A percentile compares a stretch with the other conserved stretches of the same genome.
phyloP scores from a whole-genome alignment of 2,329 filamentous ascomycete species.

The Fusarium brachygibbosum region DNA sequence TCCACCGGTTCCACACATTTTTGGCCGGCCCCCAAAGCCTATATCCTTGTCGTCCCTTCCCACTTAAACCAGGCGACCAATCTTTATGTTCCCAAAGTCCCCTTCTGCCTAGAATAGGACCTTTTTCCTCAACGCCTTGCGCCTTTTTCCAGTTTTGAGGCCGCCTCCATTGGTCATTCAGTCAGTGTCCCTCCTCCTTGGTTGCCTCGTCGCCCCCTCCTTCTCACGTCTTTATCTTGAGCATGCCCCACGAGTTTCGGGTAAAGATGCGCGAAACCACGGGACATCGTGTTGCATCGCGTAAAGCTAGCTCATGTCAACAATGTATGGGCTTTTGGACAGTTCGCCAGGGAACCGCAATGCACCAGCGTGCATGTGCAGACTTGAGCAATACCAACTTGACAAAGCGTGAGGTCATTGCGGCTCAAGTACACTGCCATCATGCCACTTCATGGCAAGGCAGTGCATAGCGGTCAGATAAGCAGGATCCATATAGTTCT shows the following conservation, averaged over 20 bases:
- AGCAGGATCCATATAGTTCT: conserved; percentile 1
- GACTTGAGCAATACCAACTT: conserved; percentile 7
- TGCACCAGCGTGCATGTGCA: conserved; percentile 20
- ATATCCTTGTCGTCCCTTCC: conserved; percentile 30
- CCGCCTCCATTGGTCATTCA: conserved; percentile 27
- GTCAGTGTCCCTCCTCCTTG: conserved; percentile 22
- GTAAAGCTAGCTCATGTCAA: conserved; percentile 11
- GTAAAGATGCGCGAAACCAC: conserved; percentile 35
- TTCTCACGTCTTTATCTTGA: conserved; percentile 21
- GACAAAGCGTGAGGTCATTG: conserved; percentile 26
- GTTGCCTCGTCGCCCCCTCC: conserved; percentile 38
- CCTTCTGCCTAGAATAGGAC: conserved; percentile 43
- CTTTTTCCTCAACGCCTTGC: conserved; percentile 16
- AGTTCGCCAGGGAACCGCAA: conserved; percentile 31
- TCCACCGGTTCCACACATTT: conserved; percentile 34
- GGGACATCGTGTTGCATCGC: conserved; percentile 42
- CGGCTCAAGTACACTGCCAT: conserved; percentile 25
- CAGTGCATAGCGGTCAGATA: conserved; percentile 12
- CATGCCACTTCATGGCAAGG: conserved; percentile 28
- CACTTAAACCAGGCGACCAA: conserved; percentile 37
- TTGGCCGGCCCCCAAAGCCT: conserved; percentile 20
- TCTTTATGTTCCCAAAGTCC: conserved; percentile 33
- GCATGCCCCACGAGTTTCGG: conserved; percentile 21
- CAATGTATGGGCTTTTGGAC: background rate
- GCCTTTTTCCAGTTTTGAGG: conserved; percentile 33